Base-by-base conservation (phyloP, 371 early-diverging fungal genomes). In the Mucor ambiguus region DNA sequence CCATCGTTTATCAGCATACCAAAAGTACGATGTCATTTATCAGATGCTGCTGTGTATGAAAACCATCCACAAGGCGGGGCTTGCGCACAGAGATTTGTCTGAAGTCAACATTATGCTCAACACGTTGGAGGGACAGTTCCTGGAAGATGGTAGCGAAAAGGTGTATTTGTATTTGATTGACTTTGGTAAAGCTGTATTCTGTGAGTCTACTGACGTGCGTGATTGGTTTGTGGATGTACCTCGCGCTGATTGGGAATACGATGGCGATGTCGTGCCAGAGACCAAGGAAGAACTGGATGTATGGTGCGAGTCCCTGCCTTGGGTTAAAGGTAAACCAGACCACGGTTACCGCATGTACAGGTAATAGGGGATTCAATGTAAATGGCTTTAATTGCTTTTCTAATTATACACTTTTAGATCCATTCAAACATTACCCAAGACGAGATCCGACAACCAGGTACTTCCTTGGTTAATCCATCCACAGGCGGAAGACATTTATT, bases 31-130 rank as follows among this genome's bases (percentile, higher is more conserved):
- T 41, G 78, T 88, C 3, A 84, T 89, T 44, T 72, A 71, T 24
- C 87, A 88, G 54, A 87, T 89, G 87, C 62, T 89, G 7, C 60
- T 74, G n/a, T 88, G 87, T 43, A 84, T 89, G 78, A 77, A 82
- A 58, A 78, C 74, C 0, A 83, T 89, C 55, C 89, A 89, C 49
- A 72, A 76, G 11, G 84, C 84, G 10, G 89, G 89, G 3, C 76
- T 89, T 14, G 88, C 89, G 0, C 89, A 89, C 62, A 78, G 89
- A 20, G 88, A 89, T 73, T 73, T 89, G 29, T 86, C 86, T 4
- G 89, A 89, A 67, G 89, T 88, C 32, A 89, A 89, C 44, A 85
- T 88, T 57, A 89, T 89, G 89, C 83, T 89, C 32, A 81, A 84
- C 61, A 81, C 78, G 28, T 56, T 78, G 14, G 79, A 82, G n/a